Evolutionary conservation across 2,329 filamentous ascomycete species (phyloP).

Genomic region (Trichoderma brevicompactum): DNA sequence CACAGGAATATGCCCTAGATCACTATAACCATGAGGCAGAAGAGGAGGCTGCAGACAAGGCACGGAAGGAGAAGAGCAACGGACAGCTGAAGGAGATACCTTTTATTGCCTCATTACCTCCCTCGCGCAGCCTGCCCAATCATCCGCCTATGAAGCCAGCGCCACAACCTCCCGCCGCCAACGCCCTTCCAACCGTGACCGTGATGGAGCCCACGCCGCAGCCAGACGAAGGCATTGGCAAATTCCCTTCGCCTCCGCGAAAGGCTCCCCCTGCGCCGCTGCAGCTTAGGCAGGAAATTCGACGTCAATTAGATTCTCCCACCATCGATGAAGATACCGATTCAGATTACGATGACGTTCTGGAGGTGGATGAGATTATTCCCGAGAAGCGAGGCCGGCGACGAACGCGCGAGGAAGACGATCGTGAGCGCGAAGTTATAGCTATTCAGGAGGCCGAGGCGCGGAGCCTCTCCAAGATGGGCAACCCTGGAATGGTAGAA

Average conservation of each 20-base stretch:
- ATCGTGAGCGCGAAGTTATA: slow-evolving; percentile 73
- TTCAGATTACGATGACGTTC: slow-evolving; percentile 80
- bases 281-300: slow-evolving; percentile 57
- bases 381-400: slow-evolving; percentile 71
- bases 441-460: slow-evolving; percentile 69
- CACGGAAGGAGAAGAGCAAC: slow-evolving; percentile 52
- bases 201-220: slow-evolving; percentile 51
- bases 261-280: slow-evolving; percentile 87
- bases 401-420: slow-evolving; percentile 86
- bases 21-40: slow-evolving; percentile 61
- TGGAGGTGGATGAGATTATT: slow-evolving; percentile 69
- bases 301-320: slow-evolving; percentile 33
- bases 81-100: slow-evolving; percentile 52
- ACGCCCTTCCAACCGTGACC: slow-evolving; percentile 45
- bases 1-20: slow-evolving; percentile 62
- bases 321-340: slow-evolving; percentile 69
- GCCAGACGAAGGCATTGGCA: slow-evolving; percentile 50
- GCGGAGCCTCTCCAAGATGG: slow-evolving; percentile 75
- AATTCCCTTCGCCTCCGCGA: slow-evolving; percentile 67
- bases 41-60: slow-evolving; percentile 52
- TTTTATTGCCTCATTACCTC: slow-evolving; percentile 57
- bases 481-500: slow-evolving; percentile 50
- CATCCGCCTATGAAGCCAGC: slow-evolving; percentile 57
- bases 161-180: slow-evolving; percentile 51
- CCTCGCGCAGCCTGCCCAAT: slow-evolving; percentile 59